A percentile compares a stretch with the other conserved stretches of the same genome.
Conservation (phyloP, 805 yeast genomes). For the Starmerella ratchasimensis region DNA sequence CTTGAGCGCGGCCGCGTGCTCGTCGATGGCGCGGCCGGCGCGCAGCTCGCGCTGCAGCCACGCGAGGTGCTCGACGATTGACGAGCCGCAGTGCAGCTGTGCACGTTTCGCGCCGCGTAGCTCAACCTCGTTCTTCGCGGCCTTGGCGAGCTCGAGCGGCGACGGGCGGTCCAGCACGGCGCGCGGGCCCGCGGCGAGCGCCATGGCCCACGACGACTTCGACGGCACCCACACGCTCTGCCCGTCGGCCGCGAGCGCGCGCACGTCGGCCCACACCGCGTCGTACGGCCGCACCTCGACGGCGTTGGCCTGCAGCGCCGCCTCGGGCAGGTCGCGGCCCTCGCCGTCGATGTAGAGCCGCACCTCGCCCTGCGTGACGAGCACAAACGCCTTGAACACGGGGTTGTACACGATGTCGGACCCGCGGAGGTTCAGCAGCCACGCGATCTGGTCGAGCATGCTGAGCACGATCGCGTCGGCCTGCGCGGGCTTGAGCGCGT, state of each 20-base stretch:
- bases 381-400: slow-evolving; percentile 61
- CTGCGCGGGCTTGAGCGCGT: slow-evolving; percentile 21
- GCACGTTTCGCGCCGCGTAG: slow-evolving; percentile 57
- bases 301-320: slow-evolving; percentile 30
- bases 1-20: slow-evolving; percentile 44
- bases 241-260: slow-evolving; percentile 17
- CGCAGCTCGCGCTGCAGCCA: slow-evolving; percentile 61
- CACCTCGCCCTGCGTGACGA: slow-evolving; percentile 32
- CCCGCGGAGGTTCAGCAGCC: slow-evolving; percentile 78
- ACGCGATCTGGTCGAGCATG: slow-evolving; percentile 81
- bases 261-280: slow-evolving; percentile 45
- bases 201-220: slow-evolving; percentile 55
- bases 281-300: slow-evolving; percentile 41
- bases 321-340: slow-evolving; percentile 3
- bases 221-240: slow-evolving; percentile 39
- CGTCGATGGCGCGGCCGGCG: slow-evolving; percentile 33
- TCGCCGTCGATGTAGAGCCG: slow-evolving; percentile 34
- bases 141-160: slow-evolving; percentile 55
- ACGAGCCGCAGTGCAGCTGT: slow-evolving; percentile 73
- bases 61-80: slow-evolving; percentile 56
- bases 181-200: slow-evolving; percentile 34
- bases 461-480: slow-evolving; percentile 41
- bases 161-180: slow-evolving; percentile 35
- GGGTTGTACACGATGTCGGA: slow-evolving; percentile 76
- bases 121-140: slow-evolving; percentile 63